Base-by-base conservation (phyloP, 1,139 yeast genomes). In the Pichia cactophila region DNA sequence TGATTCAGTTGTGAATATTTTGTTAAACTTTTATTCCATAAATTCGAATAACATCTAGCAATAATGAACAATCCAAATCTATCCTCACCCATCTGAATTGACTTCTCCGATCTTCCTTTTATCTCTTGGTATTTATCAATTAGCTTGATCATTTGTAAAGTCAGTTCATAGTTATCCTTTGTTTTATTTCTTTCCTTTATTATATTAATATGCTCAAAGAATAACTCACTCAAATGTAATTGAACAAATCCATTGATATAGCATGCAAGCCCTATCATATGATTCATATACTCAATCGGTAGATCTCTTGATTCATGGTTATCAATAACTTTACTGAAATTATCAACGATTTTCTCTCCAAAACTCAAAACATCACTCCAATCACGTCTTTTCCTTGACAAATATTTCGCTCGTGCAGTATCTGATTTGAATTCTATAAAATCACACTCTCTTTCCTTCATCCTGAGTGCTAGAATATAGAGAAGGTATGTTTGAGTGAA, bases 221-320 rank as follows among this genome's bases (percentile, higher is more conserved):
- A 44, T 16, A 50, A 28, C 9, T 49, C 45, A 17, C 50, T 28
- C 11, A 54, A 20, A 43, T 53, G 49, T 4, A 49, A 28, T 31
- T 47, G 37, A 20, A 56, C 45, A 35, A 56, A 56, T 14, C 49
- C 55, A 33, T 54, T 54, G 12, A 43, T 20, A 49, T 52, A 56
- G 41, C 49, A 47, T 26, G 52, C 26, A 17, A 54, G 33, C 10
- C 57, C 58, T 11, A 53, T 9, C 2, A 52, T 17, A 26, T 51
- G 45, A 28, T 26, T 29, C 41, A 38, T 14, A 10, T 40, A 31
- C 14, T 9, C 29, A 29, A 29, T 20, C 8, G 17, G 20, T 9
- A 9, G 8, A 26, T 23, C 17, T 23, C 20, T 42, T 2, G 20
- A 23, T 8, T 29, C 38, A 12, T n/a, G n/a, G 9, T 35, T 17